phyloP scores from a whole-genome alignment of 2,329 filamentous ascomycete genomes.

The Neurospora sp. region DNA sequence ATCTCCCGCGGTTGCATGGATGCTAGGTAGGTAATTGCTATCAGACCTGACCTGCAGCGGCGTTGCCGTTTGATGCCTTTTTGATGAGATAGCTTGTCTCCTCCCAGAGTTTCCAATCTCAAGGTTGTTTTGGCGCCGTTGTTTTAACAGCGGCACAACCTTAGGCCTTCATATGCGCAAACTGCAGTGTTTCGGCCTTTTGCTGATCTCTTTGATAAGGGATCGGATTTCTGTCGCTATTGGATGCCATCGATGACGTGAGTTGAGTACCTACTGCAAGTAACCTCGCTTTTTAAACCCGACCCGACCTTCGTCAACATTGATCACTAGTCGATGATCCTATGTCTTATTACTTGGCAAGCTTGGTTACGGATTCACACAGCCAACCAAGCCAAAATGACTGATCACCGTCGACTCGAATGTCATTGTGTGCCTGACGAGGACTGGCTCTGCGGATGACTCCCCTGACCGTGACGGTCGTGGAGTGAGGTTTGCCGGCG shows the following conservation, averaged over 20 bases:
- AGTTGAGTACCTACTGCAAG: background rate
- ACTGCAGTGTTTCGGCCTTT: background rate
- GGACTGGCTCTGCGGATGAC: background rate
- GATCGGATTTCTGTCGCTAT: background rate
- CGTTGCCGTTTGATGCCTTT: background rate
- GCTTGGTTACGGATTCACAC: background rate
- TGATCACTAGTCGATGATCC: background rate
- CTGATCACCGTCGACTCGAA: background rate
- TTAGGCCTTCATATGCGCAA: background rate
- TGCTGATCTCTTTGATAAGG: background rate
- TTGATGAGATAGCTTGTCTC: background rate
- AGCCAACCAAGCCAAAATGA: background rate
- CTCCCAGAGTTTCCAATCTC: background rate
- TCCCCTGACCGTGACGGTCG: background rate
- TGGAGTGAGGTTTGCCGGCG: background rate
- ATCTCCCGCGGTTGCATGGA: background rate
- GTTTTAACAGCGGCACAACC: background rate
- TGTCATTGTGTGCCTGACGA: background rate
- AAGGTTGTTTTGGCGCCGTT: background rate
- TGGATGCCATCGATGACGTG: background rate
- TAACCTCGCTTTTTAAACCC: background rate
- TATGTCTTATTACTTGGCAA: background rate
- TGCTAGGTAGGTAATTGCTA: background rate
- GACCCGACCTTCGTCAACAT: background rate
- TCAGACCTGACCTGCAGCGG: background rate